Base-by-base conservation (phyloP, 768 basidiomycete species). In the Austroboletus festivus region DNA sequence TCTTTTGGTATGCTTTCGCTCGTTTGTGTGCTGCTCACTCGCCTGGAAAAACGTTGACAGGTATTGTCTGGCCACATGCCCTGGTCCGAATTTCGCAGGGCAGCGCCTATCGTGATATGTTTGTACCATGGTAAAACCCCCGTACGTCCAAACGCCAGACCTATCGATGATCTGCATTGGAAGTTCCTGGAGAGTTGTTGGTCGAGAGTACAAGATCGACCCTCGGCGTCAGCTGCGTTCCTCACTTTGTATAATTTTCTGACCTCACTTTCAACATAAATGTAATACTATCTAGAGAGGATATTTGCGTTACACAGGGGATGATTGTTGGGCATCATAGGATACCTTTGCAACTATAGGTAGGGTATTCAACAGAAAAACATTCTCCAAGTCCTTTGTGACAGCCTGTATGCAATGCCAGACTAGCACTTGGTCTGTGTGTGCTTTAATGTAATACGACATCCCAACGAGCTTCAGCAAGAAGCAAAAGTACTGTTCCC, bases 371-470 rank as follows among this genome's bases (percentile, higher is more conserved):
- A 50, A 37, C 44, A 55, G 43, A n/a, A 16, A 55, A 4, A 53
- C 40, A 13, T 51, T 20, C 19, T 55, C 53, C 12, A 55, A 24
- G n/a, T 40, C 44, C 20, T 42, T 55, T n/a, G 42, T 55, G 22
- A 50, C 19, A 8, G 11, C 44, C 20, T 55, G 16, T 8, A 44
- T 13, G 23, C 54, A 55, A 18, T 37, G 11, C 48, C 44, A 55
- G 9, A 55, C 48, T n/a, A 55, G 54, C 5, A 55, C 53, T 10
- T 9, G 20, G 22, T 55, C 54, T 13, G 54, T 50, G 2, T 44
- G 53, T 10, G 54, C 53, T 56, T 55, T 55, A 10, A 55, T 37
- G 34, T 55, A 55, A n/a, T 38, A 30, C 6, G 31, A 40, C 18
- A 38, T 33, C 34, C 48, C 38, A 13, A 28, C 38, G 18, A 33